A percentile compares a stretch with the other conserved stretches of the same genome.
Evolutionary conservation across 2,329 filamentous ascomycete genomes (phyloP).

Genomic region (Clathrospora elynae): DNA sequence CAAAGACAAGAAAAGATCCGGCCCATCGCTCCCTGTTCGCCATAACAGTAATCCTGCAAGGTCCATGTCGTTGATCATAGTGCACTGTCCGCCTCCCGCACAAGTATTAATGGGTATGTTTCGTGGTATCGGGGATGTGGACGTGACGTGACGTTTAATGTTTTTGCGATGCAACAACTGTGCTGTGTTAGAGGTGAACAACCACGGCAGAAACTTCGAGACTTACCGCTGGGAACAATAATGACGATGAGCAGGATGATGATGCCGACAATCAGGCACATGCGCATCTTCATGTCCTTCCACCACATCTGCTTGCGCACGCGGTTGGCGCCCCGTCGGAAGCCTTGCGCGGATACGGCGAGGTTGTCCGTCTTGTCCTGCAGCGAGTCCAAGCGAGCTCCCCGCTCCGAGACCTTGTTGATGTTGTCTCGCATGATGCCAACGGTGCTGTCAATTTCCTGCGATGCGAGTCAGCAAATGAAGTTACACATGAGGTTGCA

Average conservation of each 20-base stretch:
- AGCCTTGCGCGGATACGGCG: conserved; percentile 88
- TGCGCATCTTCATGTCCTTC: conserved; percentile 99
- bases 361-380: conserved; percentile 95
- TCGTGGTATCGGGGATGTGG: conserved; percentile 34
- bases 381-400: conserved; percentile 82
- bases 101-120: conserved; percentile 42
- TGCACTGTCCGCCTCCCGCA: conserved; percentile 28
- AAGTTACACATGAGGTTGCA: conserved; percentile 4
- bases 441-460: conserved; percentile 98
- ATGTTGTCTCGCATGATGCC: conserved; percentile 97
- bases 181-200: conserved; percentile 14
- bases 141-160: conserved; percentile 33
- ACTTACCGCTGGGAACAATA: conserved; percentile 86
- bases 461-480: conserved; percentile 16
- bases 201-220: not conserved
- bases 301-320: conserved; percentile 98
- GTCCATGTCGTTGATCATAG: conserved; percentile 32
- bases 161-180: conserved; percentile 36
- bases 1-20: conserved; percentile 45
- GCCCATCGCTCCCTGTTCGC: conserved; percentile 45
- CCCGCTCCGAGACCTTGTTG: conserved; percentile 93
- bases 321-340: conserved; percentile 93
- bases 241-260: conserved; percentile 91
- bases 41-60: conserved; percentile 43
- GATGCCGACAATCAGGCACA: conserved; percentile 90